Evolutionary conservation across 148 eudicot genomes (phyloP).

Genomic region (Chenopodium album): DNA sequence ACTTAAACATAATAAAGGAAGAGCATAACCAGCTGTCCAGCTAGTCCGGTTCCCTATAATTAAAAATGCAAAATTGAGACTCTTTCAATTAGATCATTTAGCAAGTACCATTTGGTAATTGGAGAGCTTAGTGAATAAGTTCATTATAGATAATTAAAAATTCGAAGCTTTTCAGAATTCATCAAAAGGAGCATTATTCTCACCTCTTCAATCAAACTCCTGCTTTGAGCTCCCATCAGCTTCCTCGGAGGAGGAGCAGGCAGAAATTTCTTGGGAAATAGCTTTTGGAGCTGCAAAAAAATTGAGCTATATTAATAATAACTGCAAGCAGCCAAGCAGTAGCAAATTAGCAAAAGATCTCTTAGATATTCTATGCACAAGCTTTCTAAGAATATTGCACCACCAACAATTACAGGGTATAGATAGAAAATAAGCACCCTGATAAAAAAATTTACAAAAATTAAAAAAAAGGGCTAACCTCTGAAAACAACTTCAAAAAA

Average conservation of each 20-base stretch:
- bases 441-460: background rate
- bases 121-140: background rate
- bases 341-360: background rate
- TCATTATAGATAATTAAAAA: background rate
- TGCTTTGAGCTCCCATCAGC: constrained; percentile 66
- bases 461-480: constrained; percentile 42
- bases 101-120: background rate
- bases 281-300: constrained; percentile 56
- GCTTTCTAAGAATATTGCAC: background rate
- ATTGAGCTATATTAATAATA: background rate
- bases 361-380: constrained; percentile 6
- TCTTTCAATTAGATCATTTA: background rate
- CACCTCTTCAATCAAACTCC: constrained; percentile 78
- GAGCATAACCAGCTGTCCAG: background rate
- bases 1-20: background rate
- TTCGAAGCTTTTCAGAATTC: background rate
- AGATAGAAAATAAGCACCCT: background rate
- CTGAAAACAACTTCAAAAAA: constrained; percentile 75
- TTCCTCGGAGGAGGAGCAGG: constrained; percentile 84
- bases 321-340: background rate
- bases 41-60: background rate
- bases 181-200: constrained; percentile 2
- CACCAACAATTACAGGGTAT: background rate
- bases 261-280: constrained; percentile 61
- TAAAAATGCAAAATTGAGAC: background rate